Base-by-base conservation (phyloP, 1,284 basidiomycete genomes). In the Serendipita sp. region DNA sequence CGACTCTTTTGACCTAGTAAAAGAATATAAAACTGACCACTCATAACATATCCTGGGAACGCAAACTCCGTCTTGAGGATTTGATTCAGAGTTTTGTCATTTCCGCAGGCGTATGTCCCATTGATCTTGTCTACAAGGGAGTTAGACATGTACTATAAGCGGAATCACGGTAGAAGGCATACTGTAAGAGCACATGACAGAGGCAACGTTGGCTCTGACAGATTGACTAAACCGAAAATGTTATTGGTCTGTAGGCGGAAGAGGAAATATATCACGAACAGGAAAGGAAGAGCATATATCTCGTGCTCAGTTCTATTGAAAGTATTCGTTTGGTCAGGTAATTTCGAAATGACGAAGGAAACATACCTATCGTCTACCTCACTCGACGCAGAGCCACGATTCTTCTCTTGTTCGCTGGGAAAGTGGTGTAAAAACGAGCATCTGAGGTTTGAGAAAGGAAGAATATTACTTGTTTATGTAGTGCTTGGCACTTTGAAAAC, bases 121-220 rank as follows among this genome's bases (percentile, higher is more conserved):
- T 89, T 88, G 70, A 85, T 77, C n/a, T 35, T 29, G 32, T 58
- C 53, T 58, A 10, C 78, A 64, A n/a, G 69, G 80, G 80, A 83
- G 62, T 2, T 2, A 75, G 73, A 2, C 8, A 1, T 61, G 13
- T 5, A 62, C 5, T 30, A 15, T 58, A 26, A 34, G 32, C 2
- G 61, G 1, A 34, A 53, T 44, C 15, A 38, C 5, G 6, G 5
- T 5, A 12, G 38, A 38, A 43, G 47, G 71, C 67, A 74, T 70
- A 78, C 81, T 83, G 71, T 86, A 87, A 60, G 82, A 82, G 72
- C 83, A 87, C 85, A 87, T 87, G 58, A 87, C 77, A 2, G 80
- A 74, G 3, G 83, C 83, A 2, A 85, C 84, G 62, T 82, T 82
- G 0, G 84, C 83, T 67, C 82, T 79, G 2, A 87, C 79, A 35